Conservation (phyloP, 2,329 filamentous ascomycete species). For the Penicillium hordei region DNA sequence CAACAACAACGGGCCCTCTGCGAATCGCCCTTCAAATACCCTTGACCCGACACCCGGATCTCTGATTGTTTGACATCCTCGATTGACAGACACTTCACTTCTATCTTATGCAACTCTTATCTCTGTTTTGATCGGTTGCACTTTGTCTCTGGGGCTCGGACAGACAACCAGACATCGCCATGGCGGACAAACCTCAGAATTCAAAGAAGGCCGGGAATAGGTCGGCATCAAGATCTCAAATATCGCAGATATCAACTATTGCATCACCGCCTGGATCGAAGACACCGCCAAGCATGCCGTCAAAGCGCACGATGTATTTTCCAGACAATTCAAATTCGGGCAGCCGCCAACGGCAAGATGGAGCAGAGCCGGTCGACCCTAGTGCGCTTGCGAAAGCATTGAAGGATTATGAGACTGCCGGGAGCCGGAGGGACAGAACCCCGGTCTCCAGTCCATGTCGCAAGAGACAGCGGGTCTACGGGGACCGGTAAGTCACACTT, state of each 20-base stretch:
- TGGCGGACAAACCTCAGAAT: constrained; percentile 24
- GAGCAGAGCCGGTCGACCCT: constrained; percentile 58
- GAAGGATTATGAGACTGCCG: constrained; percentile 61
- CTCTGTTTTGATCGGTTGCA: constrained; percentile 8
- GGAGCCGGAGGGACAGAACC: constrained; percentile 60
- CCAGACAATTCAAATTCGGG: constrained; percentile 29
- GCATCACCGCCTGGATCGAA: constrained; percentile 58
- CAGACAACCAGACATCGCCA: constrained; percentile 17
- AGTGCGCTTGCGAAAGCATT: constrained; percentile 61
- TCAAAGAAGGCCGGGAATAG: constrained; percentile 20
- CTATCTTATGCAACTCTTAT: constrained; percentile 15
- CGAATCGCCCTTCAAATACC: constrained; percentile 13
- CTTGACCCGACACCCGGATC: neutral
- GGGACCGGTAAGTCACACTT: constrained; percentile 55
- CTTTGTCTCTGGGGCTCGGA: constrained; percentile 12
- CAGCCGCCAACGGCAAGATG: constrained; percentile 30
- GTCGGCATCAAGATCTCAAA: constrained; percentile 17
- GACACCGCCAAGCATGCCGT: constrained; percentile 57
- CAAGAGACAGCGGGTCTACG: constrained; percentile 67
- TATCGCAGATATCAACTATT: constrained; percentile 34
- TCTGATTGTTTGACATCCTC: neutral
- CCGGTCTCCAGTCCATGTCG: constrained; percentile 66
- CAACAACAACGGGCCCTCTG: constrained; percentile 13
- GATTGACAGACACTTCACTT: neutral
- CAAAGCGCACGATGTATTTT: constrained; percentile 47